These are phyloP conservation scores for Phytophthora foliorum DNA, from an alignment of 352 stramenopile genomes.

Conservation along the genomic window DNA sequence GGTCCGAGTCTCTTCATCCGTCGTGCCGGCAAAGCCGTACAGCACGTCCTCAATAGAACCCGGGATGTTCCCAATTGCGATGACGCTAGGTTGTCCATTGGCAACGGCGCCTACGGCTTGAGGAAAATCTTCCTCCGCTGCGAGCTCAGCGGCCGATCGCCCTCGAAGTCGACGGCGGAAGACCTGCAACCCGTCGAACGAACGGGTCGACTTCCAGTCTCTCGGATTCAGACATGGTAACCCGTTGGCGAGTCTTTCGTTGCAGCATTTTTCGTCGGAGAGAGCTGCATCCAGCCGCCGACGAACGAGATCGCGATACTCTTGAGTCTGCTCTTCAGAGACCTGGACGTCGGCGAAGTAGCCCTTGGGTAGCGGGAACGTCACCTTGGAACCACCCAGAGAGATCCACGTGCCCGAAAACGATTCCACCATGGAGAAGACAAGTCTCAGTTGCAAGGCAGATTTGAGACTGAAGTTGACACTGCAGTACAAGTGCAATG, in stretches of 20 bases:
- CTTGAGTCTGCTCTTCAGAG: slow-evolving; percentile 9
- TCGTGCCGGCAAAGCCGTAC: slow-evolving; percentile 37
- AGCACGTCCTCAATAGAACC: too few relatives aligned
- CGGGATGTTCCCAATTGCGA: slow-evolving; percentile 24
- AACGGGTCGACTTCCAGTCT: slow-evolving; percentile 20
- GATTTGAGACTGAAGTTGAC: slow-evolving; percentile 10
- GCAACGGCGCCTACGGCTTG: slow-evolving; percentile 10
- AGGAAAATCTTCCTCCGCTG: slow-evolving; percentile 15
- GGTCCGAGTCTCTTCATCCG: slow-evolving; percentile 32
- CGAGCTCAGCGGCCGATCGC: slow-evolving; percentile 12
- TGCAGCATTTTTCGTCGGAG: slow-evolving; percentile 20
- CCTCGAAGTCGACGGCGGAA: slow-evolving; percentile 12
- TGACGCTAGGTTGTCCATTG: slow-evolving; percentile 28
- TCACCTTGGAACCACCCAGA: background rate
- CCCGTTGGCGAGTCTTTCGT: slow-evolving; percentile 14
- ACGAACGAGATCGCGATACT: slow-evolving; percentile 12
- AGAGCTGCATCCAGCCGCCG: slow-evolving; percentile 6
- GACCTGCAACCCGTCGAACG: slow-evolving; percentile 17
- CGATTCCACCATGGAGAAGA: slow-evolving; percentile 17
- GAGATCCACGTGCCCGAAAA: slow-evolving; percentile 14
- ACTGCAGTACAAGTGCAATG: background rate
- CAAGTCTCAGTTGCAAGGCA: background rate
- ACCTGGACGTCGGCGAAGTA: slow-evolving; percentile 20
- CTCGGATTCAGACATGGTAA: slow-evolving; percentile 11
- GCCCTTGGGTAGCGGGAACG: slow-evolving; percentile 27